Evolutionary conservation across 1,284 basidiomycete genomes (phyloP).

Genomic region (Heterobasidion parviporum): DNA sequence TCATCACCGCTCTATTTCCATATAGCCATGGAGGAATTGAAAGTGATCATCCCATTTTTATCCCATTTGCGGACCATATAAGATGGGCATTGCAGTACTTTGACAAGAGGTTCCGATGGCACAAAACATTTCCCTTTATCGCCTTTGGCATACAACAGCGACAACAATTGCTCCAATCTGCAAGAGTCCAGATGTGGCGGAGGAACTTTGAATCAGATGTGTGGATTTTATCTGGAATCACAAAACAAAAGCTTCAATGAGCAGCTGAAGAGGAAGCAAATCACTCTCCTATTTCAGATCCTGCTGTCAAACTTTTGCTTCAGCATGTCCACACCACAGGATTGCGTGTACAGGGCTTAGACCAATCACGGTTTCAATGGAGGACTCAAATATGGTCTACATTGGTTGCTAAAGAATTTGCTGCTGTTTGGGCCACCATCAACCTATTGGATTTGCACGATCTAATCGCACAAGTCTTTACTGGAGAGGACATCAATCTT

Average conservation of each 20-base stretch:
- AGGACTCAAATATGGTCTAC: slow-evolving; percentile 13
- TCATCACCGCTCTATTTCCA: too few species aligned
- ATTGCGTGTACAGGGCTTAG: slow-evolving; percentile 7
- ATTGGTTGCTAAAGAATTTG: neutral
- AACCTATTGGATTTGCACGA: slow-evolving; percentile 23
- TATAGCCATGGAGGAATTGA: slow-evolving; percentile 34
- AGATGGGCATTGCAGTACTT: slow-evolving; percentile 27
- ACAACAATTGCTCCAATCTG: slow-evolving; percentile 12
- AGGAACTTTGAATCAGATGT: slow-evolving; percentile 9
- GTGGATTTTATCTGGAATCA: slow-evolving; percentile 6
- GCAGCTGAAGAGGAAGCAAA: slow-evolving; percentile 11
- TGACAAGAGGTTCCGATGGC: slow-evolving; percentile 23
- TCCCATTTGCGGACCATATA: slow-evolving; percentile 24
- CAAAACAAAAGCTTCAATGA: slow-evolving; percentile 7
- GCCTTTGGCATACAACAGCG: slow-evolving; percentile 25
- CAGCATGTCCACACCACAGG: slow-evolving; percentile 9
- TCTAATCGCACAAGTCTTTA: slow-evolving; percentile 27
- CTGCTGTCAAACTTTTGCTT: slow-evolving; percentile 6
- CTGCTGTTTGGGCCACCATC: slow-evolving; percentile 18
- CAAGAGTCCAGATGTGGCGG: slow-evolving; percentile 8
- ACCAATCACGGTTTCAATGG: slow-evolving; percentile 2
- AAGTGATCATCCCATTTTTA: slow-evolving; percentile 4
- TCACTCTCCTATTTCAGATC: slow-evolving; percentile 6
- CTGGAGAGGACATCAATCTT: slow-evolving; percentile 29
- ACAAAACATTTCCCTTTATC: slow-evolving; percentile 25